Base-by-base conservation (phyloP, 306 rosid genomes). In the Medicago ruthenica region DNA sequence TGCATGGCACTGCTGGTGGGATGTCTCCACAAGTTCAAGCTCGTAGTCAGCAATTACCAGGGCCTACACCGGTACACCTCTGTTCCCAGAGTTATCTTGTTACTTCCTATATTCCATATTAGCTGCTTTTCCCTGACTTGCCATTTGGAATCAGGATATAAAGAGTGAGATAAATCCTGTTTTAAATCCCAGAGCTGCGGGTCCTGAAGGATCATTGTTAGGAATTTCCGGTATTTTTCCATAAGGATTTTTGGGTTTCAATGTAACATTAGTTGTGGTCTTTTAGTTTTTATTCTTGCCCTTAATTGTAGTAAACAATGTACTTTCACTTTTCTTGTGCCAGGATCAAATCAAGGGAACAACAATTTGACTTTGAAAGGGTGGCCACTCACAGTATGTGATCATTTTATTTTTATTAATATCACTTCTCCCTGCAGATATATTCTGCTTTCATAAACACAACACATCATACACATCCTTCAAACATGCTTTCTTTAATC, bases 11-110 rank as follows among this genome's bases (percentile, higher is more conserved):
- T 67, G 85, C 91, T 22, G 97, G 96, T 57, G 96, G 92, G 51
- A 90, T 96, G 91, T 87, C 97, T 88, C 90, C 94, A 55, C 99
- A 96, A 86, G 94, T 88, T 81, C 99, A 96, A 88, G 87, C 91
- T 61, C 91, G 94, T 65, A 87, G 82, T 84, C 99, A 91, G 85
- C 99, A 89, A 76, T 70, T 92, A 76, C 87, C 93, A 24, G 99
- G 97, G 82, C 88, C 99, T 73, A 79, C 94, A 13, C 85, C 82
- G 89, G 99, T 96, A 92, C 62, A 83, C 63, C 37, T 21, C 60
- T 65, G 71, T 75, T 76, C 47, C 73, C 70, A 34, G 51, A 24
- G 59, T 82, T 54, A 45, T 50, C 75, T 69, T 64, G 13, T 80
- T 59, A 61, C 27, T 78, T 79, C 10, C 40, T 81, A 27, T 57